Evolutionary conservation across 768 basidiomycete genomes (phyloP).

Genomic region (Leccinum olivaceopallidum): DNA sequence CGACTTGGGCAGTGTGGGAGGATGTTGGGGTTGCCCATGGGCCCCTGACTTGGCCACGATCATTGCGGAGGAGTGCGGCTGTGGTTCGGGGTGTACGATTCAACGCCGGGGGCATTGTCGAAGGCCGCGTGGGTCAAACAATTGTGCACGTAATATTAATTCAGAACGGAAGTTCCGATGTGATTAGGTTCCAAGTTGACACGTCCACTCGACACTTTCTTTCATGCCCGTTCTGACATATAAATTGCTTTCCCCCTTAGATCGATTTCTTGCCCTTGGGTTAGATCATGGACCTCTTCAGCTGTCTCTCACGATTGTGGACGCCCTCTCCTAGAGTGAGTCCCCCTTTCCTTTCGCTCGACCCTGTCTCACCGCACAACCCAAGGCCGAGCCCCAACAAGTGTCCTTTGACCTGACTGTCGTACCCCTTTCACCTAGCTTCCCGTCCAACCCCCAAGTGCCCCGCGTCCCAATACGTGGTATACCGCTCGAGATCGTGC

Average conservation of each 20-base stretch:
- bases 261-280: constrained; percentile 8
- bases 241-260: neutral
- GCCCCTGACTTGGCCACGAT: constrained; percentile 22
- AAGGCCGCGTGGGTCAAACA: neutral
- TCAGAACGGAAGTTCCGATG: neutral
- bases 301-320: constrained; percentile 19
- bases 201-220: neutral
- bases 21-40: neutral
- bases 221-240: neutral
- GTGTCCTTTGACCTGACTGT: constrained; percentile 42
- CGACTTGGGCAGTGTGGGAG: neutral
- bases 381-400: constrained; percentile 36
- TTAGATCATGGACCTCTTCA: constrained; percentile 29
- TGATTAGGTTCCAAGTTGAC: neutral
- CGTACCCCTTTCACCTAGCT: constrained; percentile 24
- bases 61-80: constrained; percentile 18
- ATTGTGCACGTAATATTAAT: neutral
- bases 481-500: constrained; percentile 64
- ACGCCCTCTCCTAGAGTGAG: constrained; percentile 29
- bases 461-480: constrained; percentile 28
- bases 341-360: neutral
- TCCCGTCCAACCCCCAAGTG: constrained; percentile 13
- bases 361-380: constrained; percentile 10
- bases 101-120: neutral
- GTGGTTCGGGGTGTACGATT: neutral